phyloP scores from a whole-genome alignment of 306 rosid genomes.

The Vicia villosa region DNA sequence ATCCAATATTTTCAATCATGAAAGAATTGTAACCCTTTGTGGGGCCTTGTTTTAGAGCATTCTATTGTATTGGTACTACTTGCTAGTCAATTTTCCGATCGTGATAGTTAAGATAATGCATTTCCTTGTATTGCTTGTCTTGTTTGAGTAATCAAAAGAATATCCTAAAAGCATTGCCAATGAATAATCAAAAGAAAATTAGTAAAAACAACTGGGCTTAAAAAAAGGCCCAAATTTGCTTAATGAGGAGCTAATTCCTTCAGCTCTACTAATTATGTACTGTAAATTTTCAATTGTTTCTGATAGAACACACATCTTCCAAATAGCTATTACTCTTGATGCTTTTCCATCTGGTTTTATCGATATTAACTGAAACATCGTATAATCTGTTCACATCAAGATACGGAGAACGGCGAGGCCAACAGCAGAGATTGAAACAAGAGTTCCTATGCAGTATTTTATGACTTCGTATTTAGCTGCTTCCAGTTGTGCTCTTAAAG shows the following conservation, averaged over 20 bases:
- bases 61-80: neutral
- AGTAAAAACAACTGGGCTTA: slow-evolving; percentile 35
- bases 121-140: neutral
- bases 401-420: slow-evolving; percentile 91
- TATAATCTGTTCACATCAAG: slow-evolving; percentile 53
- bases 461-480: slow-evolving; percentile 96
- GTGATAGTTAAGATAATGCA: neutral
- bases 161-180: slow-evolving; percentile 18
- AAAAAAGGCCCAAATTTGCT: slow-evolving; percentile 33
- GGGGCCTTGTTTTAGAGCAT: neutral
- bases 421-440: slow-evolving; percentile 92
- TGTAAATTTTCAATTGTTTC: slow-evolving; percentile 7
- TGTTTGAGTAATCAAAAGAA: slow-evolving; percentile 3
- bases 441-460: slow-evolving; percentile 96
- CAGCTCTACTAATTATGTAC: slow-evolving; percentile 20
- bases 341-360: slow-evolving; percentile 8
- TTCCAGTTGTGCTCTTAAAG: slow-evolving; percentile 85
- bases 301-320: slow-evolving; percentile 30
- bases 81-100: neutral
- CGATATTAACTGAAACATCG: slow-evolving; percentile 25
- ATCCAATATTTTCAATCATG: neutral
- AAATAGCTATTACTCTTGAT: slow-evolving; percentile 14
- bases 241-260: slow-evolving; percentile 29
- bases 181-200: slow-evolving; percentile 6
- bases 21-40: neutral